phyloP scores from a whole-genome alignment of 2,329 filamentous ascomycete genomes.

The Fusarium tupiense region DNA sequence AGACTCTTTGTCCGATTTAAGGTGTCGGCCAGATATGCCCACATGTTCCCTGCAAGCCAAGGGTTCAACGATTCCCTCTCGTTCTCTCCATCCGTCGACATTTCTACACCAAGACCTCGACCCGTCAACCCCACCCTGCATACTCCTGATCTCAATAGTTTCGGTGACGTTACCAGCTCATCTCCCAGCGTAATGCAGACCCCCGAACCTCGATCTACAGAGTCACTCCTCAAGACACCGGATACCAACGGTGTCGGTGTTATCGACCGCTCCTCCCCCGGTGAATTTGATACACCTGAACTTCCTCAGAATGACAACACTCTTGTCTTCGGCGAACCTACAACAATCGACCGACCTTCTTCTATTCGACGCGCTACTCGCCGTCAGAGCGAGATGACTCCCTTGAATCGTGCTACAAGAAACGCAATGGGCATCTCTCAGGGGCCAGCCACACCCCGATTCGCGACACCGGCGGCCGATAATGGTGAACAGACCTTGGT shows the following conservation, averaged over 20 bases:
- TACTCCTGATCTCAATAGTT: conserved; percentile 7
- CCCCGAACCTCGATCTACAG: conserved; percentile 1
- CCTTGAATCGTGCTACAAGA: not conserved
- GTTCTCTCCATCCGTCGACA: not conserved
- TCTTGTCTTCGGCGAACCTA: not conserved
- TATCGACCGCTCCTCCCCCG: not conserved
- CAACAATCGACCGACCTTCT: not conserved
- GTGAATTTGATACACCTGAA: conserved; percentile 13
- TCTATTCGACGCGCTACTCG: not conserved
- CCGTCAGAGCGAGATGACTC: conserved; percentile 7
- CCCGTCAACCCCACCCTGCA: not conserved
- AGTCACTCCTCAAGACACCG: conserved; percentile 6
- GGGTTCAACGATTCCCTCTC: conserved; percentile 41
- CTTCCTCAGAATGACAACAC: conserved; percentile 12
- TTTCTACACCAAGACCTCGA: not conserved
- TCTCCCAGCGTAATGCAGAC: not conserved
- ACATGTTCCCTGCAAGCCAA: conserved; percentile 45
- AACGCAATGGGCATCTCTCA: not conserved
- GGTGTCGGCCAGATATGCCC: conserved; percentile 46
- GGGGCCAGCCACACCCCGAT: not conserved
- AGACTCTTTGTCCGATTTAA: conserved; percentile 53
- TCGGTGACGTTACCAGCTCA: not conserved
- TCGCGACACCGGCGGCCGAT: not conserved
- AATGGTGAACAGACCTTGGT: not conserved
- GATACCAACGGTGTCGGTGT: conserved; percentile 6